Conservation (phyloP, 306 rosid species). For the Lathyrus oleraceus region DNA sequence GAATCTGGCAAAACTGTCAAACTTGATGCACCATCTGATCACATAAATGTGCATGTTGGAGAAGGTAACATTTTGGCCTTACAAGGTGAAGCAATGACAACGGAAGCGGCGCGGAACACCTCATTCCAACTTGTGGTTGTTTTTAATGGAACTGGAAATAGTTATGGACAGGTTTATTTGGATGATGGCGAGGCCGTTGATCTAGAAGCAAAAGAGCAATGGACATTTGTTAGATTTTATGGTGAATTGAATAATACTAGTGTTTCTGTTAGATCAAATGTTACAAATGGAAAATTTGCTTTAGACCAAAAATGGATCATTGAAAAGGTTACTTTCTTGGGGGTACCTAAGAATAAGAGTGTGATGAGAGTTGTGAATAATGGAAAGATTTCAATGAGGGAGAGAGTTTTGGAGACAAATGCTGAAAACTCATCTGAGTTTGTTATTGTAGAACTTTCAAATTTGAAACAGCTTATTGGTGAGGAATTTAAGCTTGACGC, state of each 20-base stretch:
- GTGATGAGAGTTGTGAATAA: slow-evolving; percentile 32
- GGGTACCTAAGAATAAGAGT: slow-evolving; percentile 48
- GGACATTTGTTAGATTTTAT: slow-evolving; percentile 64
- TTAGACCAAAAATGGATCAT: slow-evolving; percentile 59
- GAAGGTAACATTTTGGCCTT: slow-evolving; percentile 81
- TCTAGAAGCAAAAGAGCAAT: slow-evolving; percentile 55
- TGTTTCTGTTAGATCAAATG: slow-evolving; percentile 49
- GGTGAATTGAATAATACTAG: slow-evolving; percentile 25
- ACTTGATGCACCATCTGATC: slow-evolving; percentile 70
- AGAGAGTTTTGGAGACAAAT: slow-evolving; percentile 32
- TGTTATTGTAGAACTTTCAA: slow-evolving; percentile 43
- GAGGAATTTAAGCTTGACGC: slow-evolving; percentile 57
- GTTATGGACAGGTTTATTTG: slow-evolving; percentile 72
- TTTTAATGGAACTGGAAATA: slow-evolving; percentile 32
- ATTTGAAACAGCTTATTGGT: slow-evolving; percentile 59
- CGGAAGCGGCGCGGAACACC: slow-evolving; percentile 47
- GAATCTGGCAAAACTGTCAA: slow-evolving; percentile 52
- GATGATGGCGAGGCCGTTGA: slow-evolving; percentile 73
- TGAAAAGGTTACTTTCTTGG: slow-evolving; percentile 58
- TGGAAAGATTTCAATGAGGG: slow-evolving; percentile 33
- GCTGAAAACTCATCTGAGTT: slow-evolving; percentile 42
- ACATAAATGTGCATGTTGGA: slow-evolving; percentile 69
- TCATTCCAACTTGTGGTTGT: slow-evolving; percentile 69
- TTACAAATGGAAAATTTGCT: slow-evolving; percentile 63
- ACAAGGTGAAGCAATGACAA: slow-evolving; percentile 74